These are phyloP conservation scores for Isabelozyma rhagii DNA, from an alignment of 805 yeast genomes.

Conservation along the genomic window DNA sequence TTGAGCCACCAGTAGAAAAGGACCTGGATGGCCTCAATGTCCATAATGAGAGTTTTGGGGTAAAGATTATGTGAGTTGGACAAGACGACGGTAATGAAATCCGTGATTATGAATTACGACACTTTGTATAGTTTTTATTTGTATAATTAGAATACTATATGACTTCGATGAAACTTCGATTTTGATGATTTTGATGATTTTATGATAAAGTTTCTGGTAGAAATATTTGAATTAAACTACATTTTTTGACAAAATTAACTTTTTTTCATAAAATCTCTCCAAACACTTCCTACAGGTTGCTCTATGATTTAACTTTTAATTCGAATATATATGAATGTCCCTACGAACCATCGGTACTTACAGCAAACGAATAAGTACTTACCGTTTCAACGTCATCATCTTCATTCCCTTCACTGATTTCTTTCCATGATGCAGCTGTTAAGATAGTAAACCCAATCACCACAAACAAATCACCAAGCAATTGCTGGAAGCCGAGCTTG, in stretches of 20 bases:
- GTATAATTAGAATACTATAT: too few species aligned
- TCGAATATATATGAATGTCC: background rate
- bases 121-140: too few species aligned
- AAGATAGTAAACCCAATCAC: constrained; percentile 66
- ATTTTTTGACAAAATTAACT: too few species aligned
- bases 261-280: too few species aligned
- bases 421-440: constrained; percentile 64
- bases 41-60: background rate
- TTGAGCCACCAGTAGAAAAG: background rate
- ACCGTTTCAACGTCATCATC: constrained; percentile 43
- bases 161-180: too few species aligned
- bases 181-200: too few species aligned
- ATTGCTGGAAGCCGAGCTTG: constrained; percentile 50
- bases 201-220: too few species aligned
- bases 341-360: constrained; percentile 20
- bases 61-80: background rate
- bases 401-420: constrained; percentile 50
- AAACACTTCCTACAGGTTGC: too few species aligned
- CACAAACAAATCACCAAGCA: constrained; percentile 68
- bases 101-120: background rate
- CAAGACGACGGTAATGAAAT: background rate
- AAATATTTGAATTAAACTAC: too few species aligned
- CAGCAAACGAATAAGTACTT: constrained; percentile 41
- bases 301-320: too few species aligned
- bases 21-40: background rate